Base-by-base conservation (phyloP, 2,329 filamentous ascomycete genomes). In the Chlorencoelia australis region DNA sequence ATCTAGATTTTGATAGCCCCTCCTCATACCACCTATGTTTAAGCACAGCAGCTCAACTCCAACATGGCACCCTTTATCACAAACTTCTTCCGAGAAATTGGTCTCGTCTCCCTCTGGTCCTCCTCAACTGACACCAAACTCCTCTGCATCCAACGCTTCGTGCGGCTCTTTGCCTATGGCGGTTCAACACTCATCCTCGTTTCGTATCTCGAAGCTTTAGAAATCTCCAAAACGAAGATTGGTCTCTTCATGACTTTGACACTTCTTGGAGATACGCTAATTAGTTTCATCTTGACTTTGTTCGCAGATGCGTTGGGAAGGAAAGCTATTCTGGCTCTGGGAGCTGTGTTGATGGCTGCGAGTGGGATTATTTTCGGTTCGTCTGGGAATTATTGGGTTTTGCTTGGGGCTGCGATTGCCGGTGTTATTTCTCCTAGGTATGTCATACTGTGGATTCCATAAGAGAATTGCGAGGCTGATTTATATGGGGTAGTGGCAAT, bases 171-270 rank as follows among this genome's bases (percentile, higher is more conserved):
- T 42, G 77, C 74, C 5, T 81, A 79, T 49, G 76, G 75, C 35
- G 60, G 63, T 5, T 71, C 69, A 5, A 72, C 68, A 0, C 63
- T 78, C 4, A 65, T 77, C 37, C 63, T 77, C 4, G 74, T 73
- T 8, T 60, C 68, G 15, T 77, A 71, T 43, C 63, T 80, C 6
- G 60, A 62, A 10, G 61, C 59, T 2, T 59, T 78, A 1, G 62
- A 57, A 7, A 62, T 70, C 27, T 64, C 69, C 1, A 63, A 73
- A 40, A 60, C 65, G 0, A 59, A 59, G 20, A 71, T 74, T 41
- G 76, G 75, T 3, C 56, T 78, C 1, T 80, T 80, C 58, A 79
- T 80, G 75, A 78, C 73, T 0, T 52, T 79, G 43, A 81, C 76
- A 0, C 57, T 80, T 11, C 59, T 65, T 10, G 76, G 75, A 17